Base-by-base conservation (phyloP, 768 basidiomycete genomes). In the Epithele typhae region DNA sequence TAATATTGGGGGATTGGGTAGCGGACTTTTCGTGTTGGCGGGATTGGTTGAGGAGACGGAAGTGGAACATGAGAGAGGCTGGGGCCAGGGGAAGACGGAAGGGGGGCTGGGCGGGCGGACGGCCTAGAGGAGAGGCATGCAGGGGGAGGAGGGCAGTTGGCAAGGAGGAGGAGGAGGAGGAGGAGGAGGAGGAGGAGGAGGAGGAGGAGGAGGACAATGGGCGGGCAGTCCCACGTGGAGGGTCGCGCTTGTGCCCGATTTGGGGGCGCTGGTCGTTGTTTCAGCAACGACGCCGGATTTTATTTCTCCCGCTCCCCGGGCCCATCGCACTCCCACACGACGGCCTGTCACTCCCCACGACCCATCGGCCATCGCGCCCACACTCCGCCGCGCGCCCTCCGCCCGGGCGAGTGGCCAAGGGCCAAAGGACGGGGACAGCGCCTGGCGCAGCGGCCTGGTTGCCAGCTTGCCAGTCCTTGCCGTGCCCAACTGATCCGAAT, bases 231-330 rank as follows among this genome's bases (percentile, higher is more conserved):
- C 52, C 47, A 53, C 47, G 46, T 53, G 52, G 47, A 5, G 33
- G 32, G 19, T 47, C 46, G 52, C 52, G 46, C 52, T 53, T 53
- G 52, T 53, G 15, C 48, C 52, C 52, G 17, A 24, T 45, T 34
- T 45, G 51, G 51, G 27, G 27, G 27, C 27, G 27, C 27, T 14
- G 27, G 6, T 18, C 8, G 4, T 25, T 32, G n/a, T n/a, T n/a
- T n/a, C n/a, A n/a, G n/a, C n/a, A n/a, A n/a, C n/a, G n/a, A n/a
- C n/a, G n/a, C n/a, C n/a, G n/a, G n/a, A n/a, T n/a, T n/a, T n/a
- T n/a, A n/a, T n/a, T n/a, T n/a, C n/a, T n/a, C n/a, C n/a, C n/a
- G n/a, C n/a, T n/a, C n/a, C n/a, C n/a, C n/a, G n/a, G n/a, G n/a
- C n/a, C n/a, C n/a, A n/a, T n/a, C n/a, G n/a, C n/a, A n/a, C n/a